Conservation (phyloP, 345 rosid species). For the Aquilaria malaccensis region DNA sequence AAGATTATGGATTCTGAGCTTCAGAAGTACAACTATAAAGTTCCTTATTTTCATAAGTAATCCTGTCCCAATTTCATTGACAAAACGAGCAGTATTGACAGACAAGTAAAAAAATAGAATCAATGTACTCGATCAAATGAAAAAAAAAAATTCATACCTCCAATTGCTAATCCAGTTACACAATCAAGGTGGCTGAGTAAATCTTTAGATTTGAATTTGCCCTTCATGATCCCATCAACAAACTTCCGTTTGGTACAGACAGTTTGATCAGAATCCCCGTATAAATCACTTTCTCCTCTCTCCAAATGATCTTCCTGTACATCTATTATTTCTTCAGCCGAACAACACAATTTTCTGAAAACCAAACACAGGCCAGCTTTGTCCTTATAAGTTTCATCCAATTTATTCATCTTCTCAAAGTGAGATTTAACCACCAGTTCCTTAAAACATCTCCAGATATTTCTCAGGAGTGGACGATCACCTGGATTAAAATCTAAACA, state of each 20-base stretch:
- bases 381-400: constrained; percentile 18
- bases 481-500: constrained; percentile 55
- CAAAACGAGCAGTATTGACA: neutral
- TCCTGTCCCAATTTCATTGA: neutral
- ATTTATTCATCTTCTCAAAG: constrained; percentile 22
- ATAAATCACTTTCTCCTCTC: constrained; percentile 19
- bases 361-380: constrained; percentile 33
- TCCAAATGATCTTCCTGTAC: constrained; percentile 15
- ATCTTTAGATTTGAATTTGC: constrained; percentile 46
- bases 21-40: too few relatives aligned
- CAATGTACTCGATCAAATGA: constrained; percentile 4
- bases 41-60: constrained; percentile 2
- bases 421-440: constrained; percentile 38
- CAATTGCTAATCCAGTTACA: constrained; percentile 71
- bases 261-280: constrained; percentile 18
- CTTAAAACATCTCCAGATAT: constrained; percentile 64
- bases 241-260: constrained; percentile 25
- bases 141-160: constrained; percentile 43
- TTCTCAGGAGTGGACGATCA: constrained; percentile 43
- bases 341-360: constrained; percentile 46
- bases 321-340: constrained; percentile 18
- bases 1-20: too few relatives aligned
- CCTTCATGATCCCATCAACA: constrained; percentile 35
- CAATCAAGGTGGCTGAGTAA: constrained; percentile 69
- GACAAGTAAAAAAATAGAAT: neutral